Conservation (phyloP, 2,329 filamentous ascomycete species). For the Colletotrichum sp. region DNA sequence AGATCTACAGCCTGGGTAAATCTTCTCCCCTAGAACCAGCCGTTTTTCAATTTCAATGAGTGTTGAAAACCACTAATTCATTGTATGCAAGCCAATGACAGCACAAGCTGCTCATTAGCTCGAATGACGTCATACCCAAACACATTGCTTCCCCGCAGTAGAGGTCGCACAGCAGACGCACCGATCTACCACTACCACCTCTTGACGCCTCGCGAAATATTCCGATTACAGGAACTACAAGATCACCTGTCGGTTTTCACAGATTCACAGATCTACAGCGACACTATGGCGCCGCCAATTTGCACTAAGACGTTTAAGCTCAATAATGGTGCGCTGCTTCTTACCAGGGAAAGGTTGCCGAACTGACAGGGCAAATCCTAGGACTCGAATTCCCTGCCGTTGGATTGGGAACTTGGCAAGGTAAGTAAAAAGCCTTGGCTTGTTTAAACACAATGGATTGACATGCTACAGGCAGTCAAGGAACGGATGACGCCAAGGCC, state of each 20-base stretch:
- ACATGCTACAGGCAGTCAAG: conserved; percentile 3
- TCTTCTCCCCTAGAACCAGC: background rate
- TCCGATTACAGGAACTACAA: background rate
- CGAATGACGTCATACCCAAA: background rate
- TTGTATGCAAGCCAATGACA: background rate
- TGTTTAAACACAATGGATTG: background rate
- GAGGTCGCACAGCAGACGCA: background rate
- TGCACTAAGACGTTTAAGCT: conserved; percentile 23
- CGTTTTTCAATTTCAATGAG: background rate
- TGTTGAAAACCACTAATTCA: background rate
- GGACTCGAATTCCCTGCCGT: conserved; percentile 25
- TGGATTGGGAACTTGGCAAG: conserved; percentile 31
- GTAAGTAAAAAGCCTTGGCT: conserved; percentile 2
- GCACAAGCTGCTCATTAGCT: background rate
- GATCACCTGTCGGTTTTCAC: background rate
- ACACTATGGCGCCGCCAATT: conserved; percentile 10
- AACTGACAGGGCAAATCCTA: background rate
- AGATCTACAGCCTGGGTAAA: background rate
- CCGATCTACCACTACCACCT: background rate
- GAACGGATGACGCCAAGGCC: conserved; percentile 23
- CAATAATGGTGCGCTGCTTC: conserved; percentile 18
- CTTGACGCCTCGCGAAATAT: background rate
- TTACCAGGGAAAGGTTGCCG: background rate
- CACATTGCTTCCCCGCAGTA: background rate
- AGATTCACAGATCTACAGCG: background rate